A percentile compares a stretch with the other conserved stretches of the same genome.
Evolutionary conservation across 768 basidiomycete species (phyloP).

Genomic region (Roridomyces roridus): DNA sequence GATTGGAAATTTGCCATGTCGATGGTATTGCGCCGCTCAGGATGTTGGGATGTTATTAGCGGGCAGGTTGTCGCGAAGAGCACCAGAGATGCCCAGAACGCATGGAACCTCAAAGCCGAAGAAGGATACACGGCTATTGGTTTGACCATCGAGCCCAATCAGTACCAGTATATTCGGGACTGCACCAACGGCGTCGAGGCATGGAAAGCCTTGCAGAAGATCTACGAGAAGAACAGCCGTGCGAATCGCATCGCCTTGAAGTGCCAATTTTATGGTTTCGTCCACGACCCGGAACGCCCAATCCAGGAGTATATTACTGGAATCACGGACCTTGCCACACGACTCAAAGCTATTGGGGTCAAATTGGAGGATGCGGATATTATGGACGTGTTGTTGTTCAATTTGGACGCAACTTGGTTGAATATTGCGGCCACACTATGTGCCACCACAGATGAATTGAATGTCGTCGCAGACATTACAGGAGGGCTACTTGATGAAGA

Average conservation of each 20-base stretch:
- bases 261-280: slow-evolving; percentile 8
- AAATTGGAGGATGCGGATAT: not conserved
- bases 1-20: slow-evolving; percentile 1
- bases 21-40: not conserved
- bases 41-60: not conserved
- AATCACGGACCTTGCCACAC: not conserved
- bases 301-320: not conserved
- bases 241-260: slow-evolving; percentile 28
- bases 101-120: slow-evolving; percentile 12
- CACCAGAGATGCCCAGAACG: not conserved
- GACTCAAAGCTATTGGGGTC: slow-evolving; percentile 2
- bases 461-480: not conserved
- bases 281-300: not conserved
- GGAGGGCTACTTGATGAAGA: not conserved
- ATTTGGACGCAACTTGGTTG: not conserved
- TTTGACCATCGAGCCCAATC: slow-evolving; percentile 25
- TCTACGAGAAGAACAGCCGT: slow-evolving; percentile 30
- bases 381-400: not conserved
- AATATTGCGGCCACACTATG: not conserved
- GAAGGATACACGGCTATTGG: slow-evolving; percentile 27
- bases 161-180: slow-evolving; percentile 26
- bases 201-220: slow-evolving; percentile 2
- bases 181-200: slow-evolving; percentile 13
- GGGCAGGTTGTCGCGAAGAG: not conserved
- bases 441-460: not conserved